These are phyloP conservation scores for Penicillium nordicum DNA, from an alignment of 2,329 filamentous ascomycete genomes.

Conservation along the genomic window DNA sequence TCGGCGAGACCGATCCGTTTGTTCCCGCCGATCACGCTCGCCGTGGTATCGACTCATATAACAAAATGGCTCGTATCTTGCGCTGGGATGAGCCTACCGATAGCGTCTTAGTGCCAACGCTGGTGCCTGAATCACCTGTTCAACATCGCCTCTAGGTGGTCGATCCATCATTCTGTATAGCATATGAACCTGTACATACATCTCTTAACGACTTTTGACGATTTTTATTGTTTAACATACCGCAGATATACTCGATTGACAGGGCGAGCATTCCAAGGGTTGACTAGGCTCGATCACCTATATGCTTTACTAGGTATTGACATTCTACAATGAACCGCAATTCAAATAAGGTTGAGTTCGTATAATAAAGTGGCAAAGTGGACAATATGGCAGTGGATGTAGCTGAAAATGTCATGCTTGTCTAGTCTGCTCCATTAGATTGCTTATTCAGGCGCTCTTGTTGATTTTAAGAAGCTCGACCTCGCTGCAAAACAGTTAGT, in stretches of 20 bases:
- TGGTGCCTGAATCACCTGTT: slow-evolving; percentile 13
- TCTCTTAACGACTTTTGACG: background rate
- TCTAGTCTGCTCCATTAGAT: background rate
- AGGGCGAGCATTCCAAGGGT: background rate
- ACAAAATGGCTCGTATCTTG: slow-evolving; percentile 20
- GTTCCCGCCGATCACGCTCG: slow-evolving; percentile 25
- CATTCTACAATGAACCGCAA: background rate
- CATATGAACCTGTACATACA: background rate
- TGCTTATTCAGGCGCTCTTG: slow-evolving; percentile 41
- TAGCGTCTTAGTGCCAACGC: background rate
- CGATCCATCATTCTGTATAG: background rate
- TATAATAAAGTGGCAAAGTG: background rate
- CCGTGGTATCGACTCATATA: slow-evolving; percentile 24
- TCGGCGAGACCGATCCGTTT: slow-evolving; percentile 24
- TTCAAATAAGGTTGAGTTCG: background rate
- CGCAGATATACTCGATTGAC: background rate
- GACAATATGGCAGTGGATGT: background rate
- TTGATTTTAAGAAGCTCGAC: slow-evolving; percentile 66
- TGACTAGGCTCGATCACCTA: background rate
- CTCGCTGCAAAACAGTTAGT: slow-evolving; percentile 48
- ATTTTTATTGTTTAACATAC: background rate
- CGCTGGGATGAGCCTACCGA: slow-evolving; percentile 16
- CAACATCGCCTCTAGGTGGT: slow-evolving; percentile 21
- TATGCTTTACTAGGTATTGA: too few relatives aligned
- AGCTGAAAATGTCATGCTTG: background rate